Percentiles rank a stretch among this genome's conserved stretches.
phyloP scores from a whole-genome alignment of 768 basidiomycete species.

The Fistulinella prunicolor region DNA sequence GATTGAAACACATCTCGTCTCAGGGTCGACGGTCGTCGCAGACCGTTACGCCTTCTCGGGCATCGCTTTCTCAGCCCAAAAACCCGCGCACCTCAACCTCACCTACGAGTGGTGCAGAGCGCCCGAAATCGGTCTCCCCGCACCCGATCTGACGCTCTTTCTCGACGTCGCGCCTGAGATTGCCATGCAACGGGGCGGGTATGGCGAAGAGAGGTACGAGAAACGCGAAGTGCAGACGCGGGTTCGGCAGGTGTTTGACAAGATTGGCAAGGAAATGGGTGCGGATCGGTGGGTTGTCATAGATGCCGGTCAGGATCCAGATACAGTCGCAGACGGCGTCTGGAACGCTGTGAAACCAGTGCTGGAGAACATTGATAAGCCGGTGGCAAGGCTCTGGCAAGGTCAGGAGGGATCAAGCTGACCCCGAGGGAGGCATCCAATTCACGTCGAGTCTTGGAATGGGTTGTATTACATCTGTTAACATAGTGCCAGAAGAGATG shows the following conservation, averaged over 20 bases:
- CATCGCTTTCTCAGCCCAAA: constrained; percentile 79
- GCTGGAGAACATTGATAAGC: constrained; percentile 33
- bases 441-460: constrained; percentile 8
- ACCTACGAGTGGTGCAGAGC: constrained; percentile 80
- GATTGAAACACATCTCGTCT: constrained; percentile 55
- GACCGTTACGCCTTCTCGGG: constrained; percentile 98
- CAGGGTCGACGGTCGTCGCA: constrained; percentile 75
- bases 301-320: constrained; percentile 53
- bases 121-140: constrained; percentile 85
- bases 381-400: constrained; percentile 54
- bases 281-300: constrained; percentile 50
- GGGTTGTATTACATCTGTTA: constrained; percentile 26
- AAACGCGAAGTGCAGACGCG: constrained; percentile 67
- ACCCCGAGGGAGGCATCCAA: background rate
- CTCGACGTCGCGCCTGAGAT: constrained; percentile 74
- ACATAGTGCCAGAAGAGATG: constrained; percentile 18
- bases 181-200: constrained; percentile 70
- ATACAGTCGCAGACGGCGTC: constrained; percentile 51
- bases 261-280: constrained; percentile 52
- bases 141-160: constrained; percentile 86
- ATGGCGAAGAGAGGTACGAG: constrained; percentile 88
- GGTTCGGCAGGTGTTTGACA: constrained; percentile 59
- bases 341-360: constrained; percentile 52
- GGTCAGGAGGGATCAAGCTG: background rate
- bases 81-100: constrained; percentile 41